Percentiles rank a stretch among this genome's conserved stretches.
Conservation (phyloP, 257 asterid species). For the Capsicum rhomboideum region DNA sequence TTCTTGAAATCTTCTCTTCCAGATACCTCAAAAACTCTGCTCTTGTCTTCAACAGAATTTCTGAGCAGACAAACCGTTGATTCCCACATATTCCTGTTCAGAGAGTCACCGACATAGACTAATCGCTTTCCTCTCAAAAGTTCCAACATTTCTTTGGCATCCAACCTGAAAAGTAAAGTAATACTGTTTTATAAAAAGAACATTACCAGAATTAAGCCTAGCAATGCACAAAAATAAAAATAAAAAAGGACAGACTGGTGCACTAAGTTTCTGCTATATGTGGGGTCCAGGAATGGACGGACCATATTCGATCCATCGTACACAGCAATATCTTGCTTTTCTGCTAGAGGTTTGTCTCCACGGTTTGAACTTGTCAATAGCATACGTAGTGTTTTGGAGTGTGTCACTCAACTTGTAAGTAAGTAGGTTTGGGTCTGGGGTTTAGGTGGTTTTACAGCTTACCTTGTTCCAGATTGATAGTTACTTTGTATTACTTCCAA, state of each 20-base stretch:
- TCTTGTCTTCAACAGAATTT: constrained; percentile 54
- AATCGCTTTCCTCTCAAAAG: constrained; percentile 69
- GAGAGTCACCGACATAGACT: constrained; percentile 85
- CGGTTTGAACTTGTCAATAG: background rate
- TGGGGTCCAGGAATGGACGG: background rate
- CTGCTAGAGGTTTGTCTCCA: background rate
- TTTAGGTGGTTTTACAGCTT: background rate
- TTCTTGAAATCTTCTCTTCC: constrained; percentile 84
- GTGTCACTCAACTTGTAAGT: background rate
- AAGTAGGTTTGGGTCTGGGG: background rate
- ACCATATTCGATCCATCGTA: background rate
- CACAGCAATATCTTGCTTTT: background rate
- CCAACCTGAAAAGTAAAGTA: constrained; percentile 36
- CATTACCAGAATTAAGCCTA: background rate
- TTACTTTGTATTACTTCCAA: background rate
- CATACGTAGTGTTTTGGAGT: background rate
- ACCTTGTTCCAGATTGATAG: background rate
- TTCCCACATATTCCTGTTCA: constrained; percentile 98
- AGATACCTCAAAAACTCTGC: constrained; percentile 71
- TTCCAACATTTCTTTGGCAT: constrained; percentile 77
- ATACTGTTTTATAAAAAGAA: background rate
- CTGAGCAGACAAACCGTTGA: constrained; percentile 86
- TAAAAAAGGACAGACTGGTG: background rate
- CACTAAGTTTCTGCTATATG: background rate
- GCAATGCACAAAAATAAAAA: background rate